phyloP scores from a whole-genome alignment of 495 filamentous ascomycete species.

The Penicillium coffeae region DNA sequence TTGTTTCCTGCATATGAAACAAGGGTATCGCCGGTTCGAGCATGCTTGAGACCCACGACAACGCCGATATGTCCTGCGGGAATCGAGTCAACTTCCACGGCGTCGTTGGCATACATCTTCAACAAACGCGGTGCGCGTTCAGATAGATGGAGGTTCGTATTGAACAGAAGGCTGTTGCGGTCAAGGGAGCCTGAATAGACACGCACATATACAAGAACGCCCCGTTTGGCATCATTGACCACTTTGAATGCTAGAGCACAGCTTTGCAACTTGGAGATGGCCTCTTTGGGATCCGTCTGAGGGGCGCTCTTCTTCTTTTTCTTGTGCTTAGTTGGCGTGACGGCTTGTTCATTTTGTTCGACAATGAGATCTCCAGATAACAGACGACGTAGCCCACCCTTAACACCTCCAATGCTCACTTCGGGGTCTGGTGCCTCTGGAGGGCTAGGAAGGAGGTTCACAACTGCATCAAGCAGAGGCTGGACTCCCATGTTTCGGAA shows the following conservation, averaged over 20 bases:
- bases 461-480: conserved; percentile 82
- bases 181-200: conserved; percentile 83
- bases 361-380: conserved; percentile 47
- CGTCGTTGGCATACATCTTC: conserved; percentile 88
- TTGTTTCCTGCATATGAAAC: conserved; percentile 66
- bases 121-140: conserved; percentile 79
- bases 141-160: conserved; percentile 77
- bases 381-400: conserved; percentile 48
- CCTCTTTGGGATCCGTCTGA: conserved; percentile 41
- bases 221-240: conserved; percentile 78
- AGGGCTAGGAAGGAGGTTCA: conserved; percentile 82
- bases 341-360: conserved; percentile 34
- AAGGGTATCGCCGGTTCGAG: conserved; percentile 90
- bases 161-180: conserved; percentile 72
- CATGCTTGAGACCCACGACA: conserved; percentile 81
- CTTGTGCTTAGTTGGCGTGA: conserved; percentile 40
- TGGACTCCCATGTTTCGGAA: conserved; percentile 94
- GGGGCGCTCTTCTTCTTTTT: conserved; percentile 32
- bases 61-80: conserved; percentile 92
- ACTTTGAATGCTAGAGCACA: conserved; percentile 97
- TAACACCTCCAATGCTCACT: conserved; percentile 59
- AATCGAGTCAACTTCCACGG: conserved; percentile 77
- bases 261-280: conserved; percentile 64
- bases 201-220: conserved; percentile 86
- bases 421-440: conserved; percentile 73